These are phyloP conservation scores for Pelargonium cotyledonis DNA, from an alignment of 441 rosid species.

Conservation along the genomic window DNA sequence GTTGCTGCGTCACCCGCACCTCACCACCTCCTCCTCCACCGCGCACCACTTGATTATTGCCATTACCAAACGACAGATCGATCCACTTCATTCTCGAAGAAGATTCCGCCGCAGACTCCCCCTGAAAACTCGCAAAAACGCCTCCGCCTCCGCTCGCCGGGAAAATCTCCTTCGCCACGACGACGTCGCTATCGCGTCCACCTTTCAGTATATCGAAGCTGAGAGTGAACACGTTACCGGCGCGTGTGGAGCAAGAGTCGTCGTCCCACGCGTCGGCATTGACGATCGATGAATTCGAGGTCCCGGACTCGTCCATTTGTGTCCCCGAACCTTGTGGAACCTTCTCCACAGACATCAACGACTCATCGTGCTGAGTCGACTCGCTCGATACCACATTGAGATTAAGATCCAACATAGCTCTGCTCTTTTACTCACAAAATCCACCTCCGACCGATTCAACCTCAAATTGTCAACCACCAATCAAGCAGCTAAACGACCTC, in stretches of 20 bases:
- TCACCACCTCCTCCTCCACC: constrained; percentile 27
- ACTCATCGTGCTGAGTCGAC: constrained; percentile 45
- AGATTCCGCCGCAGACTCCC: constrained; percentile 27
- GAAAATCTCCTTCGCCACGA: constrained; percentile 52
- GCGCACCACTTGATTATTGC: neutral
- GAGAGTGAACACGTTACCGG: constrained; percentile 30
- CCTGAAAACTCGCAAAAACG: constrained; percentile 19
- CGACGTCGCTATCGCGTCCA: constrained; percentile 24
- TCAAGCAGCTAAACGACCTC: neutral
- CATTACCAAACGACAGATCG: constrained; percentile 36
- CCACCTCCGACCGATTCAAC: too few species aligned
- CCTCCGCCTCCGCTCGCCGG: constrained; percentile 26
- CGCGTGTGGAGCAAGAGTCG: constrained; percentile 63
- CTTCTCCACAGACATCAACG: too few species aligned
- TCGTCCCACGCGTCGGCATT: constrained; percentile 66
- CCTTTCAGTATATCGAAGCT: constrained; percentile 65
- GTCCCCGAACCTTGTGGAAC: too few species aligned
- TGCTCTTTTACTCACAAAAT: too few species aligned
- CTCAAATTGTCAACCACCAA: constrained; percentile 16
- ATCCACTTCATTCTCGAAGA: constrained; percentile 39
- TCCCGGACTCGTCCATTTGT: constrained; percentile 67
- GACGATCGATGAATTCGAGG: constrained; percentile 77
- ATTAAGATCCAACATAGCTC: constrained; percentile 79
- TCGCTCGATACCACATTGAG: constrained; percentile 51
- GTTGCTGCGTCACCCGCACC: constrained; percentile 36